Percentiles rank a stretch among this genome's conserved stretches.
Evolutionary conservation across 2,329 filamentous ascomycete species (phyloP).

Genomic region (Cercospora nicotianae): DNA sequence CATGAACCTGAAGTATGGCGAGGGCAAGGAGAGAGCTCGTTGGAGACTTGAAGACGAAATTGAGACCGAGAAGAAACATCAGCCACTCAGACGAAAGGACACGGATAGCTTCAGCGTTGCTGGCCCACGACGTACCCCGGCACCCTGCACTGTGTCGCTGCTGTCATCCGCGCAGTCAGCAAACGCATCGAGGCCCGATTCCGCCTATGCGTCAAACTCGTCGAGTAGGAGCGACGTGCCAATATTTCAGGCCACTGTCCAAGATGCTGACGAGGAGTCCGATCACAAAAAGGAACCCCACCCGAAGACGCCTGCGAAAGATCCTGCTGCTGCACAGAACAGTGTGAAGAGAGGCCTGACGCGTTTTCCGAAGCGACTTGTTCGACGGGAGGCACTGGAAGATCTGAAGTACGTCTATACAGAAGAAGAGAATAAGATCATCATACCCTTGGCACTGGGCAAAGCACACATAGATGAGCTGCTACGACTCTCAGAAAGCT

Average conservation of each 20-base stretch:
- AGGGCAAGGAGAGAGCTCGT: constrained; percentile 8
- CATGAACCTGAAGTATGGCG: constrained; percentile 16
- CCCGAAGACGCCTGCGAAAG: neutral
- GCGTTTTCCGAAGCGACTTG: neutral
- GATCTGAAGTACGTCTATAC: neutral
- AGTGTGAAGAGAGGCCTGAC: constrained; percentile 1
- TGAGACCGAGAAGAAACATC: neutral
- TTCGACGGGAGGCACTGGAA: constrained; percentile 2
- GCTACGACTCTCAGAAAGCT: neutral
- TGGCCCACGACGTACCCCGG: no score
- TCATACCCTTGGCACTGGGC: constrained; percentile 1
- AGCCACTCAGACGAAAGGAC: neutral
- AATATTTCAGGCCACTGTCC: neutral
- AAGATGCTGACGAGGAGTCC: neutral
- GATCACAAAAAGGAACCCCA: neutral
- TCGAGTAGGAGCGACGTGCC: neutral
- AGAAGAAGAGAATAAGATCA: constrained; percentile 1
- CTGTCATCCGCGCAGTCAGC: neutral
- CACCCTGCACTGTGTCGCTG: constrained; percentile 3
- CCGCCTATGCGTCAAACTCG: neutral
- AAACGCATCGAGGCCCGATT: neutral
- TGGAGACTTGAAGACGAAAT: constrained; percentile 10
- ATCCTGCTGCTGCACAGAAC: neutral
- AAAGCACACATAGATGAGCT: constrained; percentile 10
- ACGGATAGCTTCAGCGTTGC: neutral